Percentiles rank a stretch among this genome's conserved stretches.
phyloP scores from a whole-genome alignment of 1,139 yeast species.

The Zygoascus sp. region DNA sequence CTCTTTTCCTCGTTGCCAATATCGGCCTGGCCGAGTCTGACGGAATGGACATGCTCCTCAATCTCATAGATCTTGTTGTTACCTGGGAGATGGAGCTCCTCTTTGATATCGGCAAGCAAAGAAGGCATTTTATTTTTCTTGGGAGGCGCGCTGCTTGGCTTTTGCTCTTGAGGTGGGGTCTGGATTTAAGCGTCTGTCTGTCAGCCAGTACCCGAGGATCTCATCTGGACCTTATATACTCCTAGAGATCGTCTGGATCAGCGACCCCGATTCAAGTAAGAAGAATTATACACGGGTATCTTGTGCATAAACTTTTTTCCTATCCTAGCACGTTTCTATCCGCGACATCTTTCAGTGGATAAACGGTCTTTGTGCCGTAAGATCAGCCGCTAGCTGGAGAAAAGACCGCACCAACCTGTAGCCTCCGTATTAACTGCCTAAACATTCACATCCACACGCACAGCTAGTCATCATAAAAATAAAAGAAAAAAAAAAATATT shows the following conservation, averaged over 20 bases:
- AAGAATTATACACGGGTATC: not conserved
- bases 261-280: not conserved
- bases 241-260: too few species aligned
- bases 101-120: not conserved
- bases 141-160: not conserved
- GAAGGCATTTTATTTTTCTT: not conserved
- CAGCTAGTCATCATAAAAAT: too few species aligned
- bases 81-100: conserved; percentile 5
- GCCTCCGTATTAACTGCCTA: too few species aligned
- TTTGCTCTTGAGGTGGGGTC: too few species aligned
- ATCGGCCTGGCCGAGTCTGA: not conserved
- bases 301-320: not conserved
- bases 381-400: too few species aligned
- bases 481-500: too few species aligned
- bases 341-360: not conserved
- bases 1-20: conserved; percentile 1
- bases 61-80: conserved; percentile 3
- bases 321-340: not conserved
- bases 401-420: too few species aligned
- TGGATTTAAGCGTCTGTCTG: too few species aligned
- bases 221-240: too few species aligned
- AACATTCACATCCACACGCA: too few species aligned
- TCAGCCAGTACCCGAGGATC: too few species aligned
- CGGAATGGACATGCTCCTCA: conserved; percentile 9
- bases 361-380: not conserved